These are phyloP conservation scores for Syzygium syzygioides DNA, from an alignment of 441 rosid species.

Conservation along the genomic window DNA sequence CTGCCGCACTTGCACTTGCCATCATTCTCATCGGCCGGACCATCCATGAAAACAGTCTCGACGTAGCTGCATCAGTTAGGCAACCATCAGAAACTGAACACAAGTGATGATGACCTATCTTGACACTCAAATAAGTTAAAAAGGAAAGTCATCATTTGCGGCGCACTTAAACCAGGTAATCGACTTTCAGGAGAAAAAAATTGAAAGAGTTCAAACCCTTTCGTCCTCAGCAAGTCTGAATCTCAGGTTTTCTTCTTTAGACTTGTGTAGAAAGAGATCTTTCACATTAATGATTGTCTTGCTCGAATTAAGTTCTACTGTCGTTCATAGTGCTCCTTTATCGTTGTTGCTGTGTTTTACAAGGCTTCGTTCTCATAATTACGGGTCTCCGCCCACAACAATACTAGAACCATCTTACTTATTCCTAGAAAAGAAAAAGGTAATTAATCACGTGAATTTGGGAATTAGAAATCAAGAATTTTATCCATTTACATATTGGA, in stretches of 20 bases:
- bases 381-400: background rate
- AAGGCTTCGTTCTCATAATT: background rate
- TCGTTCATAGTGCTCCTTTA: background rate
- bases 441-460: background rate
- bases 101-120: background rate
- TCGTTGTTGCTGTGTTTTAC: background rate
- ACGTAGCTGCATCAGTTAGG: conserved; percentile 35
- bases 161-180: background rate
- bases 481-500: background rate
- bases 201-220: background rate
- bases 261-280: background rate
- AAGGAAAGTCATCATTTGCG: background rate
- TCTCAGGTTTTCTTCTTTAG: background rate
- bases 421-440: background rate
- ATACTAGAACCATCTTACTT: background rate
- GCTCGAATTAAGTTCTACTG: background rate
- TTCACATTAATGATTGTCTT: background rate
- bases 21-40: conserved; percentile 44
- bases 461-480: background rate
- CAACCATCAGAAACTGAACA: background rate
- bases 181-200: background rate
- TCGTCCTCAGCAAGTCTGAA: background rate
- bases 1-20: conserved; percentile 80
- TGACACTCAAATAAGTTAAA: background rate
- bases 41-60: conserved; percentile 34